Evolutionary conservation across 1,139 yeast species (phyloP).

Genomic region (Geotrichum fermentans): DNA sequence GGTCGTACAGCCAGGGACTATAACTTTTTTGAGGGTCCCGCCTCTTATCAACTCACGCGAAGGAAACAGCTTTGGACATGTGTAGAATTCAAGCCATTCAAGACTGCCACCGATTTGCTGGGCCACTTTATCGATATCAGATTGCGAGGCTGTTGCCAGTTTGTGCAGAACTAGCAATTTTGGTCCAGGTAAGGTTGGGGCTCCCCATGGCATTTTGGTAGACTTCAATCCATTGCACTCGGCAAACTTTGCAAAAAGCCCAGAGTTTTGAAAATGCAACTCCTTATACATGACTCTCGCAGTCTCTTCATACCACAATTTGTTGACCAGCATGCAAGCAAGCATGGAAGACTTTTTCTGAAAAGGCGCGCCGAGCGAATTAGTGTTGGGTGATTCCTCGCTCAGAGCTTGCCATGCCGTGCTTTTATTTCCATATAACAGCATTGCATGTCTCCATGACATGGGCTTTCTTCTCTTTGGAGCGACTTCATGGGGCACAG

Average conservation of each 20-base stretch:
- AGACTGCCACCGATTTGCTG: slow-evolving; percentile 45
- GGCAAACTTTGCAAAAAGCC: slow-evolving; percentile 42
- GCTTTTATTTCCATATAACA: slow-evolving; percentile 51
- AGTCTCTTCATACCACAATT: slow-evolving; percentile 57
- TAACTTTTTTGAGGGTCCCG: slow-evolving; percentile 49
- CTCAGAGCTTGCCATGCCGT: slow-evolving; percentile 50
- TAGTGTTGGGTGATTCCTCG: slow-evolving; percentile 30
- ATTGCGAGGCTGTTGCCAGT: slow-evolving; percentile 42
- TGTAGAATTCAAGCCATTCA: slow-evolving; percentile 70
- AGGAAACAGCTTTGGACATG: slow-evolving; percentile 72
- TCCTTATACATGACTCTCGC: slow-evolving; percentile 51
- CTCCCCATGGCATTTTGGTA: neutral
- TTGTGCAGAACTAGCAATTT: slow-evolving; percentile 49
- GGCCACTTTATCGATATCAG: slow-evolving; percentile 42
- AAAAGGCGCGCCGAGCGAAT: neutral
- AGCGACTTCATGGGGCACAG: slow-evolving; percentile 54
- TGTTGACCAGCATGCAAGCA: slow-evolving; percentile 60
- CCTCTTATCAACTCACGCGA: slow-evolving; percentile 44
- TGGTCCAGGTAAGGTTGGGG: slow-evolving; percentile 26
- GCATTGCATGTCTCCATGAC: slow-evolving; percentile 56
- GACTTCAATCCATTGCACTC: slow-evolving; percentile 17
- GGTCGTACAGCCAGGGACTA: slow-evolving; percentile 65
- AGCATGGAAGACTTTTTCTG: slow-evolving; percentile 8
- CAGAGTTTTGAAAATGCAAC: slow-evolving; percentile 51
- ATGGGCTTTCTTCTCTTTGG: slow-evolving; percentile 63